Percentiles rank a stretch among this genome's conserved stretches.
phyloP scores from a whole-genome alignment of 2,329 filamentous ascomycete genomes.

The Sclerotinia trifoliorum region DNA sequence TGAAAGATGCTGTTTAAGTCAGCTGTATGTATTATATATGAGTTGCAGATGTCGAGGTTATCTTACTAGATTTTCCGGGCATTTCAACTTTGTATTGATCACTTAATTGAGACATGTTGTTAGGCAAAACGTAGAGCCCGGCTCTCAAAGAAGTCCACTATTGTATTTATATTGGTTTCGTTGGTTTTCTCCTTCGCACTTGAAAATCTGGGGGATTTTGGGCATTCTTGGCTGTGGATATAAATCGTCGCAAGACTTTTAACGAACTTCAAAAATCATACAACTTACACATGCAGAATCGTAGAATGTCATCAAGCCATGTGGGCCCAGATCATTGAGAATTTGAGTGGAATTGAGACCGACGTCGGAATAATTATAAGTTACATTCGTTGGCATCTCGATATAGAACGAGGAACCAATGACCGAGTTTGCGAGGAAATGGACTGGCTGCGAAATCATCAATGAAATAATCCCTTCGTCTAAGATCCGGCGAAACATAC shows the following conservation, averaged over 20 bases:
- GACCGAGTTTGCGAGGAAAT: conserved; percentile 33
- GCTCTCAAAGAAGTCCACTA: conserved; percentile 30
- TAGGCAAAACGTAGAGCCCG: conserved; percentile 24
- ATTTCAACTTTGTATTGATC: background rate
- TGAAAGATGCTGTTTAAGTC: conserved; percentile 22
- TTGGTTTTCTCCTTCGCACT: background rate
- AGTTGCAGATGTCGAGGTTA: background rate
- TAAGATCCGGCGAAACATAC: conserved; percentile 19
- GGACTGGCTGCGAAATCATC: conserved; percentile 25
- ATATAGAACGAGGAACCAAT: conserved; percentile 31
- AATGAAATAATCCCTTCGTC: background rate
- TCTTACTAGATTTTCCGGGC: conserved; percentile 21
- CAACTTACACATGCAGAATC: conserved; percentile 22
- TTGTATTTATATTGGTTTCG: background rate
- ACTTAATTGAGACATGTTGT: conserved; percentile 10
- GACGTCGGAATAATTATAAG: background rate
- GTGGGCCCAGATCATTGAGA: background rate
- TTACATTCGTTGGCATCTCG: conserved; percentile 26
- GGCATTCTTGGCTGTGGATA: background rate
- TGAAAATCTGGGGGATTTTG: background rate
- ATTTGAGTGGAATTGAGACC: background rate
- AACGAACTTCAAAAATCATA: background rate
- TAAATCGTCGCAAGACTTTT: background rate
- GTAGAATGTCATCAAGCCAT: background rate
- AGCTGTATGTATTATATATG: background rate